Conservation (phyloP, 140 eudicot genomes). For the Bidens hawaiensis region DNA sequence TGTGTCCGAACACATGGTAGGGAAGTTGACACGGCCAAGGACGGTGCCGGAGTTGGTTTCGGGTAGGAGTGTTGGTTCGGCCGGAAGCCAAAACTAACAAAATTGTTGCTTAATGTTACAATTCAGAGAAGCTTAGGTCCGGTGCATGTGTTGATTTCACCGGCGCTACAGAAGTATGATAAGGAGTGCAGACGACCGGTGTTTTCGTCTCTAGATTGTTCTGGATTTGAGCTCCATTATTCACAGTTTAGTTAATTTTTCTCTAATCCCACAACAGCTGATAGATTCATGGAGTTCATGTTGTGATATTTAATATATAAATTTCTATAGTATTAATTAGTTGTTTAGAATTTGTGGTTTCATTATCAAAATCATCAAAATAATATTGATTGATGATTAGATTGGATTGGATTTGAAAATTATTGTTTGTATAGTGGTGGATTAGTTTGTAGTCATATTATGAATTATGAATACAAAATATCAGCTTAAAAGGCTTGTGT, state of each 20-base stretch:
- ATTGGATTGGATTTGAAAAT: neutral
- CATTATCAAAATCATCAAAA: constrained; percentile 7
- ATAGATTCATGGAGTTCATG: constrained; percentile 68
- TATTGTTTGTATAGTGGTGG: constrained; percentile 10
- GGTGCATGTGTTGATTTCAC: constrained; percentile 64
- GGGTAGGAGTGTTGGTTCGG: constrained; percentile 18
- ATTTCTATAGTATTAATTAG: neutral
- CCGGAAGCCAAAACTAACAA: constrained; percentile 51
- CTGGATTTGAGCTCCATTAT: constrained; percentile 73
- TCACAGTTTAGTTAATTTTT: constrained; percentile 92
- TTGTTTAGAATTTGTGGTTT: neutral
- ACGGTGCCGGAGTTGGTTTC: constrained; percentile 66
- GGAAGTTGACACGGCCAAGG: constrained; percentile 51
- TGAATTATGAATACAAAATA: neutral
- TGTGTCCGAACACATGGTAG: constrained; percentile 27
- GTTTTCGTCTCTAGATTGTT: constrained; percentile 29
- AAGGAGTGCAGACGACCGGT: constrained; percentile 78
- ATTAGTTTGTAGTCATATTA: neutral
- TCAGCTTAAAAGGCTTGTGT: too few relatives aligned
- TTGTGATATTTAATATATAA: constrained; percentile 26
- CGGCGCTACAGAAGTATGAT: constrained; percentile 52
- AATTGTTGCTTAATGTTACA: constrained; percentile 71
- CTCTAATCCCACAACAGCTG: too few relatives aligned
- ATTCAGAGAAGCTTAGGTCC: constrained; percentile 78
- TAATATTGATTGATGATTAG: constrained; percentile 19